Evolutionary conservation across 257 asterid species (phyloP).

Genomic region (Leonotis leonurus): DNA sequence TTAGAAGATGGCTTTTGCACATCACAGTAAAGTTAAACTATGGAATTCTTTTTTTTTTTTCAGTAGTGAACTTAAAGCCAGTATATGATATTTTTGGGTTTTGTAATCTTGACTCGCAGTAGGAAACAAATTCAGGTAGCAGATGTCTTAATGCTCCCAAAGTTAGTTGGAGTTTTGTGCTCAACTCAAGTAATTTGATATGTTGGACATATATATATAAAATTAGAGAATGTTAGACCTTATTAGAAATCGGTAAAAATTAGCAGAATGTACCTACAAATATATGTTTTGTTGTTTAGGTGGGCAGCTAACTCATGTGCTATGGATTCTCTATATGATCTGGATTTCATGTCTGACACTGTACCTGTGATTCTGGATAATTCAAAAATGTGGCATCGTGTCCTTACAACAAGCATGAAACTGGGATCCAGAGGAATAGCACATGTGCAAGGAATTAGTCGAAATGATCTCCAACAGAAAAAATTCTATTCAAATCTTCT

Average conservation of each 20-base stretch:
- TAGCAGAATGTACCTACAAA: slow-evolving; percentile 1
- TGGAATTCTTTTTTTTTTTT: not conserved
- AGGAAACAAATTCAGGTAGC: not conserved
- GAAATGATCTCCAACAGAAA: slow-evolving; percentile 52
- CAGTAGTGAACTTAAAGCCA: not conserved
- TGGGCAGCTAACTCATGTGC: slow-evolving; percentile 73
- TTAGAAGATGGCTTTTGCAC: not conserved
- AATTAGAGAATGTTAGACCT: not conserved
- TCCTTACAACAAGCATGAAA: slow-evolving; percentile 84
- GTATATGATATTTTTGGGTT: not conserved
- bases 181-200: not conserved
- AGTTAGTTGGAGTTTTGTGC: not conserved
- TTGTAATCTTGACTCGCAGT: not conserved
- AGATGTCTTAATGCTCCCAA: not conserved
- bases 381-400: slow-evolving; percentile 78
- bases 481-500: slow-evolving; percentile 53
- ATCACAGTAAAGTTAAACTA: not conserved
- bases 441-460: slow-evolving; percentile 69
- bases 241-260: not conserved
- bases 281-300: slow-evolving; percentile 22
- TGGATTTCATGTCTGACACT: slow-evolving; percentile 60
- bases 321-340: slow-evolving; percentile 80
- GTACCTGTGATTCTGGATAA: slow-evolving; percentile 86
- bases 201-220: not conserved
- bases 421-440: slow-evolving; percentile 83